Evolutionary conservation across 2,329 filamentous ascomycete species (phyloP), one percentile per base, ranked within the genome.

Genomic region (Aspergillus chevalieri): DNA sequence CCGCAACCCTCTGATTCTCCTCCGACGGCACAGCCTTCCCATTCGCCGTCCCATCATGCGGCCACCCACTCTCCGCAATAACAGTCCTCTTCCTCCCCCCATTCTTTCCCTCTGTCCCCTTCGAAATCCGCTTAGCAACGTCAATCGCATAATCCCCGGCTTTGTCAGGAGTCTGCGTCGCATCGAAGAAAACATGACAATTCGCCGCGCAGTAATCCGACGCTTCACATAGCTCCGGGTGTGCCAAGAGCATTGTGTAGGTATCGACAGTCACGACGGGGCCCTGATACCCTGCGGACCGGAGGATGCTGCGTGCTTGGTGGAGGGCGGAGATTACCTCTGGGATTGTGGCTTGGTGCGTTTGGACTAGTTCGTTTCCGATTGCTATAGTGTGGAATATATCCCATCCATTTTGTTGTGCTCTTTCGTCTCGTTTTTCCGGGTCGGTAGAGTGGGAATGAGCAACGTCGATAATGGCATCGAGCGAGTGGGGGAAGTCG

Each of bases 61-160:
- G 89, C 89, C 89, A 95, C 46, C 90, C 90, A 3, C 85, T 85
- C 74, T 95, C 90, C 1, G 87, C 89, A 57, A 94, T 83, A 34
- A 92, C 75, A 28, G 87, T 78, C 43, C 78, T 76, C 68, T 89
- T 85, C 17, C 38, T 36, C 34, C 15, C 15, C 34, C 34, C 34
- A 36, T 14, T 17, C 34, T 17, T 36, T 21, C 71, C 70, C 46
- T 78, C 81, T 3, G 72, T 73, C 3, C 62, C 59, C 6, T 67
- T 57, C 15, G 71, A 71, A 51, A 84, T 72, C 6, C 59, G 65
- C 24, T 72, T 62, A 6, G 74, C 78, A 54, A 84, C 82, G 22
- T 74, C 72, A 36, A 74, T 67, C 36, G 90, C 79, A 67, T 89
- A 95, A 0, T 66, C 58, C 3, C 89, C 89, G 2, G 89, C 83